Evolutionary conservation across 2,329 filamentous ascomycete genomes (phyloP).

Genomic region (Phialophora macrospora): DNA sequence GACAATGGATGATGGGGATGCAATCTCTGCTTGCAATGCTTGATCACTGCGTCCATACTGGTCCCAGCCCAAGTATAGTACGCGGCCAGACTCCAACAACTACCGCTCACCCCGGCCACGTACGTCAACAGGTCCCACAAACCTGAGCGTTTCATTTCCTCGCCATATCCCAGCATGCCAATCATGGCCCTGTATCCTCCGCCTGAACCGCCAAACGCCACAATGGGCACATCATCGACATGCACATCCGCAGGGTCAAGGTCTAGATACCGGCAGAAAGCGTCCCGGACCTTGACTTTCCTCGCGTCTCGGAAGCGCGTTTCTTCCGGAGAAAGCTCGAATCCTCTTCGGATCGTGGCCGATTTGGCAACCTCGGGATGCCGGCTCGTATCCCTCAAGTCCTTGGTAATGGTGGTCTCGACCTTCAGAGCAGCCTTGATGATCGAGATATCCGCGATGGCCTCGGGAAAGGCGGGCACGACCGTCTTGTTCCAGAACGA

Average conservation of each 20-base stretch:
- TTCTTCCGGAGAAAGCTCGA: slow-evolving; percentile 22
- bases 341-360: slow-evolving; percentile 22
- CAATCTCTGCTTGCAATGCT: slow-evolving; percentile 27
- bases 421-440: slow-evolving; percentile 28
- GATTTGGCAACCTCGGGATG: slow-evolving; percentile 25
- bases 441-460: slow-evolving; percentile 26
- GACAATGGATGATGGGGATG: slow-evolving; percentile 29
- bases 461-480: slow-evolving; percentile 31
- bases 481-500: slow-evolving; percentile 33
- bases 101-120: slow-evolving; percentile 27
- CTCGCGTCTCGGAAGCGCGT: slow-evolving; percentile 16
- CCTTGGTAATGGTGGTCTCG: slow-evolving; percentile 26
- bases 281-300: slow-evolving; percentile 18
- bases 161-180: slow-evolving; percentile 26
- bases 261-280: slow-evolving; percentile 27
- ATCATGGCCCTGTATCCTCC: slow-evolving; percentile 32
- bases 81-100: slow-evolving; percentile 30
- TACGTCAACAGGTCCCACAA: slow-evolving; percentile 31
- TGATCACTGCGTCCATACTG: slow-evolving; percentile 26
- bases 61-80: slow-evolving; percentile 30
- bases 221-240: slow-evolving; percentile 29
- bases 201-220: slow-evolving; percentile 27
- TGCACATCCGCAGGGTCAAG: slow-evolving; percentile 25
- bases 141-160: slow-evolving; percentile 27
- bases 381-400: slow-evolving; percentile 21